Base-by-base conservation (phyloP, 495 filamentous ascomycete genomes). In the Penicillium subrubescens region DNA sequence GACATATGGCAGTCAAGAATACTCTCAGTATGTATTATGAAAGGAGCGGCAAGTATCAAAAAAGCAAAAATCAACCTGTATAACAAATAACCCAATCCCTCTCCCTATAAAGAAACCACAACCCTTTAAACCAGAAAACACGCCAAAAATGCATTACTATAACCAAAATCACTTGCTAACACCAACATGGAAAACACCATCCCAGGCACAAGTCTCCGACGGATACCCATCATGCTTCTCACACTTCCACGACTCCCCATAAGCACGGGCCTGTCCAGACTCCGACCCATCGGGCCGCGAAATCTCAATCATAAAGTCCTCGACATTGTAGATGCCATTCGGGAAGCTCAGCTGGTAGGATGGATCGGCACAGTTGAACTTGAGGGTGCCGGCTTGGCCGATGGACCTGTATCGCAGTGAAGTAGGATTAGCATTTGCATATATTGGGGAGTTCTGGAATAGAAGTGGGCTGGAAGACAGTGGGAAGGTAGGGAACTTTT, bases 311-410 rank as follows among this genome's bases (percentile, higher is more conserved):
- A 59, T 53, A 31, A 69, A 65, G 21, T 65, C 29, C 33, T 69
- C 63, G n/a, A 71, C 57, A 41, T 67, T 61, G 34, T 60, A 61
- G 27, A 71, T 63, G 35, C 69, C 69, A 10, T 65, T 58, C 3
- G 63, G 60, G 43, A 71, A 63, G 31, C 56, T 57, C n/a, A 71
- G 33, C 19, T 59, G 61, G 55, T 71, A 71, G 5, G 57, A 41
- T 14, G 48, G 54, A 23, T 67, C 46, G 17, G 60, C 39, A 61
- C 69, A 71, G 58, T 62, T 44, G 60, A 53, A 71, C 23, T 59
- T 60, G 35, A 54, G 34, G 15, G 50, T 59, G 29, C 61, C 61
- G 7, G 62, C 51, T 46, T 53, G 33, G 8, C 66, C 68, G 5
- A 39, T 5, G 5, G 66, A 64, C 69, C 69, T 71, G 21, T 48